A percentile compares a stretch with the other conserved stretches of the same genome.
phyloP scores from a whole-genome alignment of 768 basidiomycete genomes.

The Galerina marginata region DNA sequence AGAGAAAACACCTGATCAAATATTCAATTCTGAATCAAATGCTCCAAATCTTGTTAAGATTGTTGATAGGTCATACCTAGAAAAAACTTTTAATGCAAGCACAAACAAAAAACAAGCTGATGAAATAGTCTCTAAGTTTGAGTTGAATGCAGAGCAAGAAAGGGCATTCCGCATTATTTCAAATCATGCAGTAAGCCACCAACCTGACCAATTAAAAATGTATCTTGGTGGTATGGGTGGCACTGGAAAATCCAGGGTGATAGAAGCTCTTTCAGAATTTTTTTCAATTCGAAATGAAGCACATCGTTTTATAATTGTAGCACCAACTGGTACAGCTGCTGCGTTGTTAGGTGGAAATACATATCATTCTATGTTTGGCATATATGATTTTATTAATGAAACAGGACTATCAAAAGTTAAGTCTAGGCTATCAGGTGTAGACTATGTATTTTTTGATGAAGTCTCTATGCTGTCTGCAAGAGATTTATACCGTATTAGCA shows the following conservation, averaged over 20 bases:
- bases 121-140: slow-evolving; percentile 16
- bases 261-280: slow-evolving; percentile 29
- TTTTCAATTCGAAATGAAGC: slow-evolving; percentile 22
- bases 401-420: slow-evolving; percentile 6
- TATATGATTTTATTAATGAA: slow-evolving; percentile 16
- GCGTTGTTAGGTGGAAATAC: slow-evolving; percentile 28
- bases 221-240: slow-evolving; percentile 39
- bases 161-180: slow-evolving; percentile 35
- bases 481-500: slow-evolving; percentile 34
- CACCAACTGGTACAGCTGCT: slow-evolving; percentile 22
- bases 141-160: slow-evolving; percentile 34
- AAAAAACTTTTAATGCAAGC: slow-evolving; percentile 10
- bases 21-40: background rate
- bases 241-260: slow-evolving; percentile 37
- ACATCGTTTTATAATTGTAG: slow-evolving; percentile 22
- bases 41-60: slow-evolving; percentile 20
- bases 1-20: background rate
- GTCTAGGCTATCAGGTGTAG: slow-evolving; percentile 30
- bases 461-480: slow-evolving; percentile 42
- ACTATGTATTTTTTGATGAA: slow-evolving; percentile 48
- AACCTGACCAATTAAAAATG: slow-evolving; percentile 31
- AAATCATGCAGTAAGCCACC: slow-evolving; percentile 23
- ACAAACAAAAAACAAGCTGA: background rate
- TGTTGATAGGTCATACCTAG: slow-evolving; percentile 30
- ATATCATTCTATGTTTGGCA: slow-evolving; percentile 38